Percentiles rank a stretch among this genome's conserved stretches.
phyloP scores from a whole-genome alignment of 73 alveolate species.

The Symbiodinium pilosum region DNA sequence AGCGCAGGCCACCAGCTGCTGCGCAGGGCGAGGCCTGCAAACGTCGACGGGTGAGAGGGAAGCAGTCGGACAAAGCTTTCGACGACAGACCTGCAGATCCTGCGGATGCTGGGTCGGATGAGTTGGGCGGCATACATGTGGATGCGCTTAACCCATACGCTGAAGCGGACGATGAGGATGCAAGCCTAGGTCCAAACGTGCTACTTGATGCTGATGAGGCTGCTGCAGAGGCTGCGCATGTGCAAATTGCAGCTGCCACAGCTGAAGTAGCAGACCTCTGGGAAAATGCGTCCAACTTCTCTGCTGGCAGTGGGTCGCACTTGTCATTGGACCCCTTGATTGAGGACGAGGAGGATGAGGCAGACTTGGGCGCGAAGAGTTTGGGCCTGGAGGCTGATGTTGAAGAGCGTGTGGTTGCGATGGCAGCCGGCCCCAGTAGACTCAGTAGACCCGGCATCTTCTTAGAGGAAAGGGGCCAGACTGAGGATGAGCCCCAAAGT shows the following conservation, averaged over 20 bases:
- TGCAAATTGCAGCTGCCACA: not conserved
- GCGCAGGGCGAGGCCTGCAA: not conserved
- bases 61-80: not conserved
- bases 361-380: not conserved
- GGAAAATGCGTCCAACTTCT: not conserved
- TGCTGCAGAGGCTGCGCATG: not conserved
- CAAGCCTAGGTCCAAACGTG: not conserved
- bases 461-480: not conserved
- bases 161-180: not conserved
- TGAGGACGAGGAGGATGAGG: not conserved
- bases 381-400: not conserved
- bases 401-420: too few relatives aligned
- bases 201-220: not conserved
- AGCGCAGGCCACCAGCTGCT: not conserved
- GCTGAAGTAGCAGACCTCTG: not conserved
- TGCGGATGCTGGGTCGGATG: too few relatives aligned
- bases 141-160: not conserved
- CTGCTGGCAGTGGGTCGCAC: not conserved
- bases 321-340: not conserved
- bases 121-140: not conserved
- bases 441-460: not conserved
- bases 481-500: not conserved
- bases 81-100: not conserved
- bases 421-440: not conserved
- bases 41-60: not conserved